phyloP scores from a whole-genome alignment of 345 rosid species.

The Eucalyptus tenuipes region DNA sequence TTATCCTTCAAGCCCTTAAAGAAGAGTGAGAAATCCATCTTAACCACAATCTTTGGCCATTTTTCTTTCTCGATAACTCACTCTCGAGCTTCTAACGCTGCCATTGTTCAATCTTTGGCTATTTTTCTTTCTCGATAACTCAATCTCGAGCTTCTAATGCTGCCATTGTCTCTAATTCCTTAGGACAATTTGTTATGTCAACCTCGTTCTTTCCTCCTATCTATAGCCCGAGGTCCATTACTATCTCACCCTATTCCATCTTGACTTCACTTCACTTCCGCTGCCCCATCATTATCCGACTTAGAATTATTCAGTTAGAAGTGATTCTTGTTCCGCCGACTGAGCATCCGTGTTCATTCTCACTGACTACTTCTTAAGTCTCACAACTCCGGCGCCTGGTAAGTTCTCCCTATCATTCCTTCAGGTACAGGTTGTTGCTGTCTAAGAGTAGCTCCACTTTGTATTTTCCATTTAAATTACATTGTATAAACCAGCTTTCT shows the following conservation, averaged over 20 bases:
- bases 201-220: neutral
- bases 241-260: neutral
- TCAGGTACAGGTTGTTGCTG: neutral
- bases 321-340: neutral
- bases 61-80: neutral
- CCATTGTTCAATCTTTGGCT: neutral
- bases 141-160: neutral
- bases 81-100: neutral
- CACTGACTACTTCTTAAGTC: neutral
- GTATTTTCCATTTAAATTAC: neutral
- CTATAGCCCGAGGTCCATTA: neutral
- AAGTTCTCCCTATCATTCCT: neutral
- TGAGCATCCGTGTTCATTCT: neutral
- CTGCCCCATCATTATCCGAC: neutral
- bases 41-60: neutral
- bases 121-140: neutral
- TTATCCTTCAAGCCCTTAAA: neutral
- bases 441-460: neutral
- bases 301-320: neutral
- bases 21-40: neutral
- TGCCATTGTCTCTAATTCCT: neutral
- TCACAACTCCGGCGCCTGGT: neutral
- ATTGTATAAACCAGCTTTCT: neutral
- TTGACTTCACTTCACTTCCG: neutral
- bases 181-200: neutral